Percentiles rank a stretch among this genome's conserved stretches.
These are phyloP conservation scores for Fraxinus dipetala DNA, from an alignment of 305 asterid genomes.

Conservation along the genomic window DNA sequence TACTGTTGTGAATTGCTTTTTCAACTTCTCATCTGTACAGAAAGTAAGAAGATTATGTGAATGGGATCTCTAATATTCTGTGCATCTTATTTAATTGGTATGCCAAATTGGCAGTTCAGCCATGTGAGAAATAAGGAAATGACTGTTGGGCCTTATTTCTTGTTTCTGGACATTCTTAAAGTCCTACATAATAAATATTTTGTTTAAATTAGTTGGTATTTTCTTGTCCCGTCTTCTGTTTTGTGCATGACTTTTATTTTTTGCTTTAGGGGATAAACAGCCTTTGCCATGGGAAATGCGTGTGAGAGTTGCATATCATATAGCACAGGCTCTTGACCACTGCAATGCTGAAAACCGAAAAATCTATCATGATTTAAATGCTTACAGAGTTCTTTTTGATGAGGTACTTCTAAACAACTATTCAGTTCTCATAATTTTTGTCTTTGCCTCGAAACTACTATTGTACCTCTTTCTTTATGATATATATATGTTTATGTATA, in stretches of 20 bases:
- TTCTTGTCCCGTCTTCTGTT: background rate
- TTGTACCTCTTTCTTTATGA: background rate
- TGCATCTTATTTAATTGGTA: background rate
- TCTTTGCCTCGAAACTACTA: background rate
- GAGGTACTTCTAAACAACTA: background rate
- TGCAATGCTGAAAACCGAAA: conserved; percentile 6
- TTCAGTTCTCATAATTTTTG: background rate
- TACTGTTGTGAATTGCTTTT: background rate
- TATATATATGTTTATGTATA: background rate
- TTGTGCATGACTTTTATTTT: background rate
- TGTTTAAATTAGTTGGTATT: background rate
- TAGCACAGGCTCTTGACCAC: conserved; percentile 12
- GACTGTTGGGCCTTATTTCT: background rate
- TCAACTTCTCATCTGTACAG: background rate
- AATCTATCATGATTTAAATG: conserved; percentile 15
- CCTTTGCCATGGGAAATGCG: conserved; percentile 66
- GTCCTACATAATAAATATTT: background rate
- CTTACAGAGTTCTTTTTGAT: conserved; percentile 18
- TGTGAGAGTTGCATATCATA: conserved; percentile 40
- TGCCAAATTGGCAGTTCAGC: background rate
- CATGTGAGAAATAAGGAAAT: background rate
- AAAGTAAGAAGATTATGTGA: background rate
- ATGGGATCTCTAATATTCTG: background rate
- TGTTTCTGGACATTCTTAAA: background rate
- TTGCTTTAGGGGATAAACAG: conserved; percentile 48